phyloP scores from a whole-genome alignment of 2,329 filamentous ascomycete genomes.

The Acephala macrosclerotiorum region DNA sequence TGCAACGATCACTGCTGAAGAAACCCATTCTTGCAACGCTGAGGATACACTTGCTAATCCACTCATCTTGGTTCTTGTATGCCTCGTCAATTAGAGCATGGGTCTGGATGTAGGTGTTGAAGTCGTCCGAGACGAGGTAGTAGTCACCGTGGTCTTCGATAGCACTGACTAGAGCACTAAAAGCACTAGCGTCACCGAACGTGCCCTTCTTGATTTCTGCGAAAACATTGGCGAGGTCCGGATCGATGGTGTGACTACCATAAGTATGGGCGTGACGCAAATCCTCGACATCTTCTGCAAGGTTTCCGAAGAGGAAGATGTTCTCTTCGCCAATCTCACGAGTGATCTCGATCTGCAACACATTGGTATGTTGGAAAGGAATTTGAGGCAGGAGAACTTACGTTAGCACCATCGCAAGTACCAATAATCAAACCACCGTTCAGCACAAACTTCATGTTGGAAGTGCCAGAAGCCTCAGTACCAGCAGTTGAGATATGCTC shows the following conservation, averaged over 20 bases:
- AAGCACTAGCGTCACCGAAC: conserved; percentile 82
- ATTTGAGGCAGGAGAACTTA: conserved; percentile 55
- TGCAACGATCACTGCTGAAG: conserved; percentile 94
- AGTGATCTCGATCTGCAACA: conserved; percentile 85
- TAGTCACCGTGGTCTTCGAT: conserved; percentile 95
- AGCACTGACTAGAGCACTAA: conserved; percentile 82
- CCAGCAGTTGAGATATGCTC: conserved; percentile 99
- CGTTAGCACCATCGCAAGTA: conserved; percentile 96
- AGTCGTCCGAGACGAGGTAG: conserved; percentile 97
- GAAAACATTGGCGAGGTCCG: conserved; percentile 82
- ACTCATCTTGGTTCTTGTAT: conserved; percentile 90
- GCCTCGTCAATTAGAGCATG: conserved; percentile 90
- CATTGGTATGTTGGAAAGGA: not conserved
- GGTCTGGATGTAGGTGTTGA: conserved; percentile 92
- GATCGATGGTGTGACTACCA: conserved; percentile 78
- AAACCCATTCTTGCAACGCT: conserved; percentile 96
- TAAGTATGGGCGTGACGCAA: conserved; percentile 91
- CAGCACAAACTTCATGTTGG: conserved; percentile 99
- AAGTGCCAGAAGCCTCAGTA: conserved; percentile 88
- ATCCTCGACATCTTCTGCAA: conserved; percentile 96
- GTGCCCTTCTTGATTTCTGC: conserved; percentile 78
- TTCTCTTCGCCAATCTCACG: conserved; percentile 96
- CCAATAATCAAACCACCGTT: conserved; percentile 98
- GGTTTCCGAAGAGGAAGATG: conserved; percentile 97
- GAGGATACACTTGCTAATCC: conserved; percentile 88